Evolutionary conservation across 805 yeast species (phyloP).

Genomic region (Candida ipomoeae): DNA sequence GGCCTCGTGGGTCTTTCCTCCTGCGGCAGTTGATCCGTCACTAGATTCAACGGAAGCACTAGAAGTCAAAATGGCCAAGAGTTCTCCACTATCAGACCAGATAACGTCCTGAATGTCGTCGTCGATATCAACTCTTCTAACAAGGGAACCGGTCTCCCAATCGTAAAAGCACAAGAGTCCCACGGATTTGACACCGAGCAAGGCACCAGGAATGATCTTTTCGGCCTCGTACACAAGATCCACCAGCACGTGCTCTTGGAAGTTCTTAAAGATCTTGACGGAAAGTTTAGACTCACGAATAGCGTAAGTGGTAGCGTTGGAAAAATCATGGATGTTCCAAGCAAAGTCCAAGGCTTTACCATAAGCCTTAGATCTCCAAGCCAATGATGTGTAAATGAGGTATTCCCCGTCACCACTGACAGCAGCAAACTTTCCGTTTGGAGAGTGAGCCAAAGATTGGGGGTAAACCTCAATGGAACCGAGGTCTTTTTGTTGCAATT

Average conservation of each 20-base stretch:
- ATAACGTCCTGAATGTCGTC: slow-evolving; percentile 71
- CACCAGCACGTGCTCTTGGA: slow-evolving; percentile 68
- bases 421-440: slow-evolving; percentile 95
- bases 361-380: slow-evolving; percentile 95
- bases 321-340: slow-evolving; percentile 81
- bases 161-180: slow-evolving; percentile 87
- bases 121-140: slow-evolving; percentile 80
- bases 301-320: slow-evolving; percentile 70
- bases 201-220: slow-evolving; percentile 82
- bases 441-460: slow-evolving; percentile 81
- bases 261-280: slow-evolving; percentile 75
- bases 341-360: slow-evolving; percentile 88
- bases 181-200: slow-evolving; percentile 78
- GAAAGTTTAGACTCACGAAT: slow-evolving; percentile 63
- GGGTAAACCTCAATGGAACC: slow-evolving; percentile 96
- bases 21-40: slow-evolving; percentile 18
- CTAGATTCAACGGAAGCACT: slow-evolving; percentile 23
- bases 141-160: slow-evolving; percentile 85
- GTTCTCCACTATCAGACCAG: slow-evolving; percentile 93
- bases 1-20: slow-evolving; percentile 57
- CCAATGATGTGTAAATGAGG: slow-evolving; percentile 91
- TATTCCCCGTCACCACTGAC: slow-evolving; percentile 98
- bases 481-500: slow-evolving; percentile 79
- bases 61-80: slow-evolving; percentile 61
- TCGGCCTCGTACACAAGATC: slow-evolving; percentile 71